Base-by-base conservation (phyloP, 495 filamentous ascomycete genomes). In the Trichoderma virens region DNA sequence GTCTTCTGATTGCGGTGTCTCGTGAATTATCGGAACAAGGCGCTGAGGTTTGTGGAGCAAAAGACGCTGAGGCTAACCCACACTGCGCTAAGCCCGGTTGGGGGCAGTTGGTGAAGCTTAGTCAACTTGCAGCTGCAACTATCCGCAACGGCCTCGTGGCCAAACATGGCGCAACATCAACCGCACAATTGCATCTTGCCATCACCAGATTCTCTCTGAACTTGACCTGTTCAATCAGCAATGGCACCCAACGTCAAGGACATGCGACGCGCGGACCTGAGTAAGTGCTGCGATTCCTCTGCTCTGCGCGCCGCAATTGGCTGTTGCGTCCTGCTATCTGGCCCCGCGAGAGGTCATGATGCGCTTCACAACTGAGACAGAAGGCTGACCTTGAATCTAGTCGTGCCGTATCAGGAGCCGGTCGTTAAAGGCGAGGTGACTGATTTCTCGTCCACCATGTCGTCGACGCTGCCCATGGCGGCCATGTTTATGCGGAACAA, bases 401-500 rank as follows among this genome's bases (percentile, higher is more conserved):
- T 81, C 63, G 78, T 83, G 62, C 78, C 80, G 25, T 82, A 79
- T 66, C 76, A 80, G 70, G 76, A 79, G 38, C 80, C 81, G 30
- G 68, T 67, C 7, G 51, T 72, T 8, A 84, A 82, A 62, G 69
- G 71, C 68, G 82, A 83, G 18, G 67, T 34, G 66, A 66, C 69
- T 70, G 82, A 85, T 54, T 70, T 82, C 64, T 74, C 70, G 76
- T 87, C 89, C 68, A 89, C 90, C 27, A 82, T 94, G 73, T 84
- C 88, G 14, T 93, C 86, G 71, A 96, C 91, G 8, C 75, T 96
- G 70, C 92, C 92, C 39, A 97, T 97, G 92, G 91, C 90, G 63
- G 92, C 92, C 63, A 93, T 97, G 81, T 95, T 96, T 74, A 93
- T 89, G 66, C 82, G 91, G 59, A 96, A 94, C 76, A 87, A 89